Evolutionary conservation across 2,329 filamentous ascomycete species (phyloP).

Genomic region (Septoria petroselini): DNA sequence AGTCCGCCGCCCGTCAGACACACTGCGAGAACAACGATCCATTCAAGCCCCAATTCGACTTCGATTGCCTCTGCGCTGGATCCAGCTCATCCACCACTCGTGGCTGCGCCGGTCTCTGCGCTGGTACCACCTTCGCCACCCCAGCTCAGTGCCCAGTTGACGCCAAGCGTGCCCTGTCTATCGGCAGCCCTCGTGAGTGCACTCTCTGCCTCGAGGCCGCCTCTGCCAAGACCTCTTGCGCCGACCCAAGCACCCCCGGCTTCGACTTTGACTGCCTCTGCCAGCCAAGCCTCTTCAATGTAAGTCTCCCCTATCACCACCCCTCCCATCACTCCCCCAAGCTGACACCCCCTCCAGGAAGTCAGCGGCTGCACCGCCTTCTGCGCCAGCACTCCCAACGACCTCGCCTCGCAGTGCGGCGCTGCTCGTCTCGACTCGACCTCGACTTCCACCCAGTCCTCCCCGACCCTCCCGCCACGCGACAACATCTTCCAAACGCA

Average conservation of each 20-base stretch:
- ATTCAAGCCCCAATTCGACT: background rate
- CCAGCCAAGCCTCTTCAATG: background rate
- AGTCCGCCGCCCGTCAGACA: background rate
- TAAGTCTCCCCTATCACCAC: background rate
- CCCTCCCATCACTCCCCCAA: background rate
- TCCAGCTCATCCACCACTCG: background rate
- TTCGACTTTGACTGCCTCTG: background rate
- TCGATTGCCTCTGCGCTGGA: constrained; percentile 1
- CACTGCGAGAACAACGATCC: background rate
- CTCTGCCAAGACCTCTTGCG: background rate
- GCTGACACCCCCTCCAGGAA: background rate
- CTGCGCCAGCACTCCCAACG: constrained; percentile 1
- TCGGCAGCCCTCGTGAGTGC: background rate
- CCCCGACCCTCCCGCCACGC: background rate
- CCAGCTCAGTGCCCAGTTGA: background rate
- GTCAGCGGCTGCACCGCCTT: background rate
- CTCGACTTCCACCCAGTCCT: background rate
- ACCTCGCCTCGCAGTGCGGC: constrained; percentile 1
- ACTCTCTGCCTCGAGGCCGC: background rate
- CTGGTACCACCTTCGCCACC: background rate
- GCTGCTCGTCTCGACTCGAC: background rate
- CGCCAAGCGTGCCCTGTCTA: background rate
- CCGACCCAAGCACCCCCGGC: background rate
- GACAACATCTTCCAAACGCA: background rate
- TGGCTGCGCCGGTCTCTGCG: constrained; percentile 4